Evolutionary conservation across 768 basidiomycete species (phyloP), one percentile per base, ranked within the genome.

Genomic region (Peribolospora baueri): DNA sequence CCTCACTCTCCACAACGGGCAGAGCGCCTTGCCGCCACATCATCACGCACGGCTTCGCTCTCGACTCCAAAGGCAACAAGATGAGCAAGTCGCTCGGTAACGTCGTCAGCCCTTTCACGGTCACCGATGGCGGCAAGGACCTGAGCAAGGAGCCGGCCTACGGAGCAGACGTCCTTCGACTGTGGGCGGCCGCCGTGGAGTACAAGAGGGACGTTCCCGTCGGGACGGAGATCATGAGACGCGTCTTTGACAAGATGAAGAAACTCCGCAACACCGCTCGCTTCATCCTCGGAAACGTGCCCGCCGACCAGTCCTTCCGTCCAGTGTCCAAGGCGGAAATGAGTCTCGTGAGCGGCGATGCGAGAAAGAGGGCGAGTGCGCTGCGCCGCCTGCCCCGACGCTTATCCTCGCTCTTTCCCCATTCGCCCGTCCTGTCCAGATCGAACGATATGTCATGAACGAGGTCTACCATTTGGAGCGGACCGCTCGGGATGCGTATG

Each of bases 41-140:
- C 56, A 80, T 98, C 60, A 97, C 91, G 1, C 91, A 98, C 65
- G 93, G 91, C 0, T 91, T 98, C 79, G 84, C 93, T 4, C 75
- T 95, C 5, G 93, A 97, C 61, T 78, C 85, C 64, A 68, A 74
- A 9, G 88, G 87, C 3, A 79, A 80, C 70, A 87, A 77, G 70
- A 98, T 98, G 91, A 95, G 90, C 76, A 98, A 98, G 71, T 87
- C 84, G 1, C 66, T 84, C 7, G 91, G 91, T 0, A 98, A 98
- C 62, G 79, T 93, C 37, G 67, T 90, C 51, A 84, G 80, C 61
- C 91, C 91, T 0, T 69, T 83, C 71, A 76, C 76, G 0, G 72
- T 97, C 56, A 76, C 93, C 38, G 65, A 78, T 56, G 91, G 87
- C 25, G 81, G 80, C 14, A 67, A 74, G 69, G 86, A 82, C 62